Base-by-base conservation (phyloP, 805 yeast species). In the Tetrapisispora namnaoensis region DNA sequence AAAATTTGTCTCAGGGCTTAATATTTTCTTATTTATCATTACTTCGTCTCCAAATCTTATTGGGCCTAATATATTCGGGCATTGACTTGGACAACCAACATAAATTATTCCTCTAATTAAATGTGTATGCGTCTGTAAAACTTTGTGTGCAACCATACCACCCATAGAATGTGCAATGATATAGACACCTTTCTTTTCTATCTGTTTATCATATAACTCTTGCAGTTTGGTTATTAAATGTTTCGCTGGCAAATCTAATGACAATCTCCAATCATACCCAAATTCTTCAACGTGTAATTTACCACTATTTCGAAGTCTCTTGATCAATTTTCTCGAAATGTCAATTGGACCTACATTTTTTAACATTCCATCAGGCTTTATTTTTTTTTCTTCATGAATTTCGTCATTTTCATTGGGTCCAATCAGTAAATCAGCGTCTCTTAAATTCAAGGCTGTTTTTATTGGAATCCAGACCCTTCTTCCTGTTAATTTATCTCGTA, bases 121-220 rank as follows among this genome's bases (percentile, higher is more conserved):
- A 14, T 75, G 67, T 0, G 95, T 89, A 50, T 79, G 75, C 46
- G 70, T 69, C 47, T 83, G 84, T 73, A 90, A 70, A 0, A 84
- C 87, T 49, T 83, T 82, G 60, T 88, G 96, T 0, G 95, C 80
- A 7, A 90, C 75, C 34, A 90, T 61, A 0, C 97, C 97, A 47
- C 97, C 97, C 96, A 90, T 89, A 0, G 96, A 88, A 63, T 90
- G 97, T 0, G 93, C 93, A 46, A 90, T 78, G 1, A 90, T 79
- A 24, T 83, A 67, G 0, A 82, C 75, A 13, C 86, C 88, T 51
- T 76, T 75, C 17, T 78, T 79, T 0, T 37, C 51, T 38, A 49
- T 48, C 76, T 76, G 58, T 49, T 59, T 57, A 24, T 65, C 58
- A 11, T 70, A 62, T 42, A 76, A 71, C n/a, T 58, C 45, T 20